Conservation (phyloP, 305 asterid genomes). For the Fraxinus baroniana region DNA sequence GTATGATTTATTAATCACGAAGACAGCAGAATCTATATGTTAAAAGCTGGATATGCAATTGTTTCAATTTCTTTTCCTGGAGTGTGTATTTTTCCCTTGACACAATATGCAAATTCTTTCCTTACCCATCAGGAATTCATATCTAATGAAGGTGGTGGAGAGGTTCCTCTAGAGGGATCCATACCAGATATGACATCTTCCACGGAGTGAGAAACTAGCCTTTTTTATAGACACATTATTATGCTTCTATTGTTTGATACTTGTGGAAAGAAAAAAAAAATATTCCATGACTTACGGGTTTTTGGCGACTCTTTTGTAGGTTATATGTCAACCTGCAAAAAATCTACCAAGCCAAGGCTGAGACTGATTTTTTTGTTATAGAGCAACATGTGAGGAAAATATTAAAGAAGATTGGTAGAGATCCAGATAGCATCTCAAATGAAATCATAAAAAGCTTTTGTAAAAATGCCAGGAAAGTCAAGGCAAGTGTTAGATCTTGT, state of each 20-base stretch:
- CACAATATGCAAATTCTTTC: constrained; percentile 5
- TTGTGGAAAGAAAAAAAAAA: not conserved
- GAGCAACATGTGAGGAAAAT: constrained; percentile 60
- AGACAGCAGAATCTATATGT: not conserved
- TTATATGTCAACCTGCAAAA: constrained; percentile 76
- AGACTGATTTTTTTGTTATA: constrained; percentile 77
- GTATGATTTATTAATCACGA: not conserved
- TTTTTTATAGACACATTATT: constrained; percentile 20
- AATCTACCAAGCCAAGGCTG: constrained; percentile 93
- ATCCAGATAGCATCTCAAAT: constrained; percentile 78
- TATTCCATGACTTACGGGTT: constrained; percentile 9
- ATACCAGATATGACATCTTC: constrained; percentile 99
- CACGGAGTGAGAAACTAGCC: constrained; percentile 69
- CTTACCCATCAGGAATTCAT: constrained; percentile 63
- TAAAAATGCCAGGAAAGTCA: constrained; percentile 87
- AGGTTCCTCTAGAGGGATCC: constrained; percentile 93
- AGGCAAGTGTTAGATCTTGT: constrained; percentile 41
- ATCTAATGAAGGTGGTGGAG: constrained; percentile 85
- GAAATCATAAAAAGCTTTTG: constrained; percentile 73
- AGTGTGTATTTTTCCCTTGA: not conserved
- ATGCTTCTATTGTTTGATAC: not conserved
- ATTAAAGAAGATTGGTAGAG: constrained; percentile 78
- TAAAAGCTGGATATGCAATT: not conserved
- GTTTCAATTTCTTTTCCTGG: not conserved
- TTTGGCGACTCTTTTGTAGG: constrained; percentile 42